A percentile compares a stretch with the other conserved stretches of the same genome.
Conservation (phyloP, 73 alveolate genomes). For the Tetrahymena thermophila region DNA sequence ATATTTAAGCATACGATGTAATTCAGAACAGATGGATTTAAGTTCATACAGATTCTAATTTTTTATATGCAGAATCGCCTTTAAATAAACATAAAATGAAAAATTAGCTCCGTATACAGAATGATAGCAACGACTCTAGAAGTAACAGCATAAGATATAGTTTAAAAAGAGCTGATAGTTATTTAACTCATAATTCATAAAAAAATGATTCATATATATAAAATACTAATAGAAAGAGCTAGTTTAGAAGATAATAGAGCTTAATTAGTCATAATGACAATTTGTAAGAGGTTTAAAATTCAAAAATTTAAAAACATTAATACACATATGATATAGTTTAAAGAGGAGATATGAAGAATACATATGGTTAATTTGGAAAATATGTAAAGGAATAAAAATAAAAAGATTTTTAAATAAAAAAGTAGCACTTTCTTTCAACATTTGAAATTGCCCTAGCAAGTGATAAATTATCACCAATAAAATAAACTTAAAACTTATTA, state of each 20-base stretch:
- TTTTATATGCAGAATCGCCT: background rate
- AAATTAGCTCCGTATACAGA: background rate
- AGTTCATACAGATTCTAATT: background rate
- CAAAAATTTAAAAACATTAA: background rate
- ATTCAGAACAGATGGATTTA: background rate
- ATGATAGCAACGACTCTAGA: background rate
- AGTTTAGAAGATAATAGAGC: background rate
- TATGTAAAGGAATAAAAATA: background rate
- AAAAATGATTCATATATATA: background rate
- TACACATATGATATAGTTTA: background rate
- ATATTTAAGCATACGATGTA: background rate
- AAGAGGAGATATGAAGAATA: background rate
- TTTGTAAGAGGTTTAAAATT: background rate
- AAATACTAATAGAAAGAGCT: background rate
- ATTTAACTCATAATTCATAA: background rate
- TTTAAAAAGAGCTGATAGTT: background rate
- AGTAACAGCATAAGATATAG: background rate
- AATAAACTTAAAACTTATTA: background rate
- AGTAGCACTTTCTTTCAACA: background rate
- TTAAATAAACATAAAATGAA: background rate
- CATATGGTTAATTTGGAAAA: background rate
- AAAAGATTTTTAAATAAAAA: background rate
- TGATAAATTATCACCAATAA: background rate
- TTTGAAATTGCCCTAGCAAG: background rate
- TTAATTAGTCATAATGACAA: background rate